Evolutionary conservation across 2,329 filamentous ascomycete species (phyloP).

Genomic region (Fusarium udum): DNA sequence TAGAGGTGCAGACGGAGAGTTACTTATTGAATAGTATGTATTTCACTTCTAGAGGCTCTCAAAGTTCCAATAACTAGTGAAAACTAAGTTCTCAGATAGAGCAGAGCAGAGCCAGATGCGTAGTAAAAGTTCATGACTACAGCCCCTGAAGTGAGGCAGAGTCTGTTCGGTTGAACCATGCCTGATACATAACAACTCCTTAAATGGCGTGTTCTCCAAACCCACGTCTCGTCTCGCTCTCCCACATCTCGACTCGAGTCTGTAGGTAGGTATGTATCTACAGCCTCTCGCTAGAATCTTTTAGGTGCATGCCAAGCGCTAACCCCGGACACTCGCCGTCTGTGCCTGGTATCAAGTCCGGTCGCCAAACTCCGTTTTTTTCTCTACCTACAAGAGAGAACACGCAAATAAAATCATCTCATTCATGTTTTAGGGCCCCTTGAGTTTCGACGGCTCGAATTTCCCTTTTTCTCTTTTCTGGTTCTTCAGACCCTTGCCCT

Average conservation of each 20-base stretch:
- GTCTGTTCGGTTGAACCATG: slow-evolving; percentile 8
- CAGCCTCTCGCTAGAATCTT: slow-evolving; percentile 12
- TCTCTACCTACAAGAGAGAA: background rate
- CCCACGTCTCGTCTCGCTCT: slow-evolving; percentile 15
- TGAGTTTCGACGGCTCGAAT: slow-evolving; percentile 8
- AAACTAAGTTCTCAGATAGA: background rate
- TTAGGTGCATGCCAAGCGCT: slow-evolving; percentile 37
- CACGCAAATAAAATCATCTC: slow-evolving; percentile 26
- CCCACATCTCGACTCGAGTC: background rate
- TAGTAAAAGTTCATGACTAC: background rate
- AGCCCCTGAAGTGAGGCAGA: background rate
- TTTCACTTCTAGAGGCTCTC: background rate
- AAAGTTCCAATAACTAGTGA: background rate
- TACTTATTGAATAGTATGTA: background rate
- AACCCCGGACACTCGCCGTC: slow-evolving; percentile 34
- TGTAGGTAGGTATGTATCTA: slow-evolving; percentile 9
- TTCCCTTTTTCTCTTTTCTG: background rate
- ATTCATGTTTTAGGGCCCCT: slow-evolving; percentile 15
- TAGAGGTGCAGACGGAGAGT: background rate
- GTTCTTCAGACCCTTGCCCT: slow-evolving; percentile 18
- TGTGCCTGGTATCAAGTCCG: slow-evolving; percentile 40
- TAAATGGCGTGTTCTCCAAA: slow-evolving; percentile 35
- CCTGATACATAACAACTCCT: slow-evolving; percentile 30
- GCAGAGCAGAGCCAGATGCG: background rate
- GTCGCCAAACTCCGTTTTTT: slow-evolving; percentile 29